Percentiles rank a stretch among this genome's conserved stretches.
phyloP scores from a whole-genome alignment of 2,329 filamentous ascomycete genomes.

The Penicillium psychrosexuale region DNA sequence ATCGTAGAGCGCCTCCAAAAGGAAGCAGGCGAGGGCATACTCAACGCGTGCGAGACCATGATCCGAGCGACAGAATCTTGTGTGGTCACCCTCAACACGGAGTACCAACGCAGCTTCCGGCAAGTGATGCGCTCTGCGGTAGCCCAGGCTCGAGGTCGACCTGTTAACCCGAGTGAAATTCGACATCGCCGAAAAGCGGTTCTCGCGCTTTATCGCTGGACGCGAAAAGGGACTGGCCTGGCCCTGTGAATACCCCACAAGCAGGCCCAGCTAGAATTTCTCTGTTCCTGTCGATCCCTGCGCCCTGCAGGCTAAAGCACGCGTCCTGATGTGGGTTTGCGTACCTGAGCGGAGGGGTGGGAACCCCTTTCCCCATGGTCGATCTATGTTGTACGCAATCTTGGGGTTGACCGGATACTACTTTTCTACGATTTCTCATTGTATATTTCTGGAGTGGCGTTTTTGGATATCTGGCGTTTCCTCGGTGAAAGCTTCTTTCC shows the following conservation, averaged over 20 bases:
- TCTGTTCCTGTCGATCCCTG: constrained; percentile 10
- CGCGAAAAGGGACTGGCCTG: constrained; percentile 81
- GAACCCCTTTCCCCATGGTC: neutral
- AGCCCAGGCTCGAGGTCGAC: constrained; percentile 78
- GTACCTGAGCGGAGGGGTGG: neutral
- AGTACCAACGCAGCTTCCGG: constrained; percentile 94
- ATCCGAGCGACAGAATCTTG: constrained; percentile 89
- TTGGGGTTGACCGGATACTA: neutral
- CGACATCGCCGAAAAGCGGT: constrained; percentile 80
- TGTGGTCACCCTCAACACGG: constrained; percentile 85
- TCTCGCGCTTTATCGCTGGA: constrained; percentile 84
- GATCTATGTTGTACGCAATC: neutral
- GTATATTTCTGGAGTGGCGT: neutral
- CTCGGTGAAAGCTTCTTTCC: neutral
- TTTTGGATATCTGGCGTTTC: neutral
- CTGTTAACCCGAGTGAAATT: constrained; percentile 81
- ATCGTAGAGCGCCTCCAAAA: constrained; percentile 86
- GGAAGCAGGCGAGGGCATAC: constrained; percentile 80
- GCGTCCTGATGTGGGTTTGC: neutral
- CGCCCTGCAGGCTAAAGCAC: neutral
- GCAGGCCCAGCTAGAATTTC: neutral
- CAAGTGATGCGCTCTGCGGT: constrained; percentile 92
- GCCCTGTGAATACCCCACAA: constrained; percentile 46
- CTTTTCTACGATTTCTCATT: neutral
- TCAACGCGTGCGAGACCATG: constrained; percentile 87